Conservation (phyloP, 2,329 filamentous ascomycete genomes). For the Fusarium sp. region DNA sequence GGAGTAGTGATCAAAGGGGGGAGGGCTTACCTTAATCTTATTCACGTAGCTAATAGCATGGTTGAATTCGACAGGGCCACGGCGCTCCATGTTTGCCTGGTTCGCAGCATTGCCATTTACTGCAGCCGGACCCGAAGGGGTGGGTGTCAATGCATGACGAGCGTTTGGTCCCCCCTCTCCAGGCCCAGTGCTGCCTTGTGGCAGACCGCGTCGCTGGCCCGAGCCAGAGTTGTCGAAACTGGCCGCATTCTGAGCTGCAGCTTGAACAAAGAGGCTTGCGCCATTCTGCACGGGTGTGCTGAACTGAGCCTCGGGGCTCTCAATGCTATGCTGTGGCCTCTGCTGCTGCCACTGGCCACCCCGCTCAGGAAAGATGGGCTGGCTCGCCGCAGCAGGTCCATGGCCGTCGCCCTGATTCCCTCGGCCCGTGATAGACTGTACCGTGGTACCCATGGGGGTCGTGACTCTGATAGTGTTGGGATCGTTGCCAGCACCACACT, state of each 20-base stretch:
- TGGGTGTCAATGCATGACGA: constrained; percentile 66
- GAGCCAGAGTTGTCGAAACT: constrained; percentile 46
- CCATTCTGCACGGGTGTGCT: constrained; percentile 64
- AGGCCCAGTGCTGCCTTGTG: constrained; percentile 45
- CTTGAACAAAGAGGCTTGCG: constrained; percentile 57
- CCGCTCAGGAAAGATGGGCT: constrained; percentile 58
- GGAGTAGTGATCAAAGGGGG: neutral
- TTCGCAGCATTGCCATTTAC: constrained; percentile 67
- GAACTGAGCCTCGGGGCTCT: constrained; percentile 69
- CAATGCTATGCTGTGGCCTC: constrained; percentile 63
- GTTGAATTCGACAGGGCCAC: constrained; percentile 97
- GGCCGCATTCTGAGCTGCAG: constrained; percentile 49
- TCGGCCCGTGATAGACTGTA: constrained; percentile 77
- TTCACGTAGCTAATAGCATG: constrained; percentile 99
- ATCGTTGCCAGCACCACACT: constrained; percentile 92
- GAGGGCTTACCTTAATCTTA: constrained; percentile 88
- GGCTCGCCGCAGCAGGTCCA: constrained; percentile 49
- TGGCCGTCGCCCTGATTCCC: constrained; percentile 57
- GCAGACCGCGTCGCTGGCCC: constrained; percentile 46
- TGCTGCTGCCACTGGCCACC: constrained; percentile 66
- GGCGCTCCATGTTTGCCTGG: constrained; percentile 76
- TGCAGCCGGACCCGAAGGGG: constrained; percentile 64
- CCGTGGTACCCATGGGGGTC: constrained; percentile 96
- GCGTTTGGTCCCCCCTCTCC: constrained; percentile 54
- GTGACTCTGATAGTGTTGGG: constrained; percentile 96